Evolutionary conservation across 129 eudicot species (phyloP), one percentile per base, ranked within the genome.

Genomic region (Flaveria sonorensis): DNA sequence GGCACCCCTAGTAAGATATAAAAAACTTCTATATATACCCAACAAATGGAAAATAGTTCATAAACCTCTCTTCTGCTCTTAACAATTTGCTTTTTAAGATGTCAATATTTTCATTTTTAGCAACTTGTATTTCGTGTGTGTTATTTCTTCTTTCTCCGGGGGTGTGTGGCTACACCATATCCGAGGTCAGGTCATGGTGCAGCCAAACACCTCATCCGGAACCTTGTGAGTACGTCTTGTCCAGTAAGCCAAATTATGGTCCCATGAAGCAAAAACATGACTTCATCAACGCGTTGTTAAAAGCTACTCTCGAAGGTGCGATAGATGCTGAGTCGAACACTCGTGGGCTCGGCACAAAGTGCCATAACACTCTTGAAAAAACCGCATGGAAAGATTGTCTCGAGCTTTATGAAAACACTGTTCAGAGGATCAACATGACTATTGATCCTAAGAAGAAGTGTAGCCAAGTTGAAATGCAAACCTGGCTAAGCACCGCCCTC

Each of bases 301-400:
- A 84, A 53, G 71, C 75, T 0, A 89, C 91, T 68, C 79, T 92
- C n/a, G 85, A 82, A 7, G 84, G 69, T 0, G 86, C 88, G 20
- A 6, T 26, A 24, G 72, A 70, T 3, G 92, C 86, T 2, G 75
- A 67, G 26, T 28, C 42, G 0, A 76, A 79, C 70, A 72, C 87
- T 1, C 71, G 79, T 28, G 64, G 74, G 2, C 85, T 87, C n/a
- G 91, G 92, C 23, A 26, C 73, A 15, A 87, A 82, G 57, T 92
- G 85, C 45, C 73, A 84, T 14, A 71, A 82, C 75, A 53, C 10
- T 16, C 73, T 14, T 0, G 92, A 92, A 56, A 89, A 86, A 46
- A 88, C 86, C 9, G 97, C 96, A 10, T 92, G 88, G 96, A 79
- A 74, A 15, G 96, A 89, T n/a, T 92, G 97, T 43, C 16, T 86